phyloP scores from a whole-genome alignment of 1,139 yeast species.

The Geotrichum cucujoidarum region DNA sequence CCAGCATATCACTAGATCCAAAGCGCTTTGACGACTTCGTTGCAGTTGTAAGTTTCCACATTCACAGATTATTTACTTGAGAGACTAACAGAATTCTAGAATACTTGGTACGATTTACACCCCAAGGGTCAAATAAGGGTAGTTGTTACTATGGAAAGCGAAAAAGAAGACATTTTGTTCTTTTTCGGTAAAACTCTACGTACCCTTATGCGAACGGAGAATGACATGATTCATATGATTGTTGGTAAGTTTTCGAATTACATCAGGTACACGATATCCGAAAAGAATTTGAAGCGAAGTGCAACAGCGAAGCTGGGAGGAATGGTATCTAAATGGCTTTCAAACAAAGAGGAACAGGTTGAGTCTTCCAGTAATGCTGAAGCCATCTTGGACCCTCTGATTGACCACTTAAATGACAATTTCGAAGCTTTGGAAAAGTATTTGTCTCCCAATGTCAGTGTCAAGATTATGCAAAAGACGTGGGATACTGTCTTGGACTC shows the following conservation, averaged over 20 bases:
- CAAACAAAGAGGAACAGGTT: constrained; percentile 41
- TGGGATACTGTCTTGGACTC: constrained; percentile 65
- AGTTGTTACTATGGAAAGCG: constrained; percentile 72
- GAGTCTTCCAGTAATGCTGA: constrained; percentile 43
- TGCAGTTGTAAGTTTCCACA: constrained; percentile 36
- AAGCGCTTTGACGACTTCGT: constrained; percentile 63
- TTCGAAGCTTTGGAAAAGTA: constrained; percentile 59
- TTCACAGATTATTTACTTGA: neutral
- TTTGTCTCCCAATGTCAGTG: constrained; percentile 53
- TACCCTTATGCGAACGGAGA: constrained; percentile 55
- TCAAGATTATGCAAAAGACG: constrained; percentile 68
- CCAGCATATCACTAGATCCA: constrained; percentile 60
- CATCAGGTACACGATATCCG: constrained; percentile 44
- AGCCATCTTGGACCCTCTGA: constrained; percentile 62
- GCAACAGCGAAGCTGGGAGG: constrained; percentile 39
- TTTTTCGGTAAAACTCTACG: constrained; percentile 74
- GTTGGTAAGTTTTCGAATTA: constrained; percentile 55
- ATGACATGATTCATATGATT: constrained; percentile 58
- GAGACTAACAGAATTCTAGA: neutral
- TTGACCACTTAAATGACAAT: constrained; percentile 68
- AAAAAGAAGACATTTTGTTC: constrained; percentile 69
- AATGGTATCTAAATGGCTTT: constrained; percentile 45
- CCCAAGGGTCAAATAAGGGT: constrained; percentile 61
- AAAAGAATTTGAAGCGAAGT: constrained; percentile 30
- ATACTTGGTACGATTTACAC: constrained; percentile 56